Percentiles rank a stretch among this genome's conserved stretches.
Evolutionary conservation across 352 stramenopile species (phyloP).

Genomic region (Peronospora belbahrii): DNA sequence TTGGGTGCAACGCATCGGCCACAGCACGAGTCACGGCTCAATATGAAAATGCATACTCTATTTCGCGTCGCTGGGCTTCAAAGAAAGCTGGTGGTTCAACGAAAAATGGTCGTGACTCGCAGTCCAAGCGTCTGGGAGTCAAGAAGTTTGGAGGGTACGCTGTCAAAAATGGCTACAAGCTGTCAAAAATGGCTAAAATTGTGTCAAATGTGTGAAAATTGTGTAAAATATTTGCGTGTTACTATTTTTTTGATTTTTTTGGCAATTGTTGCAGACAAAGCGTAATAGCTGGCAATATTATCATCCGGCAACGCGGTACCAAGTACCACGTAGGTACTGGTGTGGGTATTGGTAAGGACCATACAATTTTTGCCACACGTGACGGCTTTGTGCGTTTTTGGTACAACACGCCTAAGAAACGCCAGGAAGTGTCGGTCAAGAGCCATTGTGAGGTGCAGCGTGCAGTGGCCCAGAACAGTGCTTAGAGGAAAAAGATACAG

Average conservation of each 20-base stretch:
- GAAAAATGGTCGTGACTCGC: conserved; percentile 96
- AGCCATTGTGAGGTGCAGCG: conserved; percentile 53
- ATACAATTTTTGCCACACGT: conserved; percentile 88
- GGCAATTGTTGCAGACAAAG: conserved; percentile 40
- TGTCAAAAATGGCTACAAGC: background rate
- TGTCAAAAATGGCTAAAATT: background rate
- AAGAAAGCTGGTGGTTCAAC: conserved; percentile 96
- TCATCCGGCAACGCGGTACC: conserved; percentile 95
- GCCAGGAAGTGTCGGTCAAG: conserved; percentile 83
- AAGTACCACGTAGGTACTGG: conserved; percentile 93
- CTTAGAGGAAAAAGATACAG: conserved; percentile 10
- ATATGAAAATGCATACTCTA: conserved; percentile 38
- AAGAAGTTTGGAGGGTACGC: conserved; percentile 93
- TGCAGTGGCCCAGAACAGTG: conserved; percentile 14
- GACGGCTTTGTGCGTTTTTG: conserved; percentile 89
- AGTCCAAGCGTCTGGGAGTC: conserved; percentile 93
- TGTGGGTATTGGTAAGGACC: conserved; percentile 91
- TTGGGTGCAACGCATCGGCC: conserved; percentile 32
- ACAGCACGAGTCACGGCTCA: conserved; percentile 15
- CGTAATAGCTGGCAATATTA: conserved; percentile 94
- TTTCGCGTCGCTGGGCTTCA: conserved; percentile 74
- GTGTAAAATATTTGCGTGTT: background rate
- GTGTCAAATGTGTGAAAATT: background rate
- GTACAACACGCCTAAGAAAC: conserved; percentile 82
- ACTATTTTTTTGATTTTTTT: no score